Evolutionary conservation across 768 basidiomycete genomes (phyloP).

Genomic region (Amanita thiersii): DNA sequence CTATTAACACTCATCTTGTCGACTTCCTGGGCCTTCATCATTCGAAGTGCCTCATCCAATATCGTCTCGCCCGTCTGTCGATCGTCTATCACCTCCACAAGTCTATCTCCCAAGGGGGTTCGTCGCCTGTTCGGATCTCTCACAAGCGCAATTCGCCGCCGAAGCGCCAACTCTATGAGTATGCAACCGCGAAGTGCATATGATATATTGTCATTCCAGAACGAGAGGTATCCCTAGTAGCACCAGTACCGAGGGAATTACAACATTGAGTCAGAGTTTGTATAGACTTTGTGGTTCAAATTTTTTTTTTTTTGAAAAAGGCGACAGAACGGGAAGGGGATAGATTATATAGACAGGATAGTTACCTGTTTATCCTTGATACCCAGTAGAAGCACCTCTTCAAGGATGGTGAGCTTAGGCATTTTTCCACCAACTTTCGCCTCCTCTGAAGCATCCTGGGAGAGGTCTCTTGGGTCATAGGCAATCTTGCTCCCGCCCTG

Average conservation of each 20-base stretch:
- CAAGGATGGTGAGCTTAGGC: constrained; percentile 90
- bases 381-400: constrained; percentile 90
- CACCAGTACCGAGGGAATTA: neutral
- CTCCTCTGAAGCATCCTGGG: constrained; percentile 59
- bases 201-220: constrained; percentile 99
- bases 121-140: constrained; percentile 73
- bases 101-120: constrained; percentile 68
- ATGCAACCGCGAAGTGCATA: constrained; percentile 99
- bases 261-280: neutral
- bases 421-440: constrained; percentile 57
- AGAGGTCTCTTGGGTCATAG: constrained; percentile 85
- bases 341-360: constrained; percentile 5
- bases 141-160: constrained; percentile 86
- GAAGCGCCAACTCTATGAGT: constrained; percentile 92
- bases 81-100: constrained; percentile 89
- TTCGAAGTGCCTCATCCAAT: constrained; percentile 89
- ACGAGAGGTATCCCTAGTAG: constrained; percentile 81
- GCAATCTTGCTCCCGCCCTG: constrained; percentile 86
- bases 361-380: constrained; percentile 92
- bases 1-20: constrained; percentile 79
- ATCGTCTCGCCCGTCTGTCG: constrained; percentile 93
- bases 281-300: too few species aligned
- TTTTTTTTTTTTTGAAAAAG: too few species aligned
- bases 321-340: neutral
- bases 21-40: constrained; percentile 80